Evolutionary conservation across 352 stramenopile genomes (phyloP), one percentile per base, ranked within the genome.

Genomic region (Thalassiosira oceanica): DNA sequence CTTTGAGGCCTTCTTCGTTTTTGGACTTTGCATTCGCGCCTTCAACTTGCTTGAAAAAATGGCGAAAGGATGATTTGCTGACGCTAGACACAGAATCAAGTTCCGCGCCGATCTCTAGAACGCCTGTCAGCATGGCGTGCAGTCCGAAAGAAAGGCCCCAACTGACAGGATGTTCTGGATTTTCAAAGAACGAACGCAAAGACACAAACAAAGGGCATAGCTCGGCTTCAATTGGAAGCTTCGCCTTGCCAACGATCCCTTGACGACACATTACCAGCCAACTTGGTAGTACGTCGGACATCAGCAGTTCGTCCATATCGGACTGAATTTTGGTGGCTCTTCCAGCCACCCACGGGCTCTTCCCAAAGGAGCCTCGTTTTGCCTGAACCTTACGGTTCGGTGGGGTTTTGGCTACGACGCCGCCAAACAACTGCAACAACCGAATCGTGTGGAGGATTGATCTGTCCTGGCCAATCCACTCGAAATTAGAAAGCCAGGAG

Each of bases 261-360:
- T 56, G 4, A 3, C 51, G 55, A 48, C 36, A 74, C 36, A 84
- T 65, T n/a, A n/a, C 36, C 10, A 65, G n/a, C 27, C 57, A 73
- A 2, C 43, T 6, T 1, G 70, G 69, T 11, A 81, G 21, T 26
- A 84, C 60, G 18, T 74, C 51, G 20, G 42, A 36, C 70, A 84
- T 81, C 3, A 84, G 27, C 11, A 79, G 55, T 36, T 81, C 58
- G 54, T 81, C 69, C 26, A 81, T 49, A 35, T 84, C 74, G 13
- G 48, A 28, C 18, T 28, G 27, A 51, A 72, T 83, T 36, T 61
- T 57, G 3, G 26, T 4, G n/a, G 53, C 56, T 24, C 35, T 2
- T 16, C 42, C 41, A 11, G 31, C 15, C 35, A 45, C 20, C 54
- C 41, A 76, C 27, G 62, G 46, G 23, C 8, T 27, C 2, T 37